Evolutionary conservation across 192 early-diverging fungal genomes (phyloP).

Genomic region (Neocallimastix lanati): DNA sequence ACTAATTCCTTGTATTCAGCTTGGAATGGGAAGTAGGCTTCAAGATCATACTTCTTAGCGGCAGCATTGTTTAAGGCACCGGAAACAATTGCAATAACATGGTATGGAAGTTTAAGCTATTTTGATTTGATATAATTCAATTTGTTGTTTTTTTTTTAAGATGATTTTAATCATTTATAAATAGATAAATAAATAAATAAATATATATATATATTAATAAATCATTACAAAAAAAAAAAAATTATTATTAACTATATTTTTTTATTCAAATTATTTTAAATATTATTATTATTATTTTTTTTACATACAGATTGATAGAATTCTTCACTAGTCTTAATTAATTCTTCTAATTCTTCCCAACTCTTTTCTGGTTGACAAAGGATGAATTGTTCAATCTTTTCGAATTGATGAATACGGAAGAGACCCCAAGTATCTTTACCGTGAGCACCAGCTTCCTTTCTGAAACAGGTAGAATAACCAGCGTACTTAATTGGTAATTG

Average conservation of each 20-base stretch:
- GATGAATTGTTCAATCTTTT: constrained; percentile 98
- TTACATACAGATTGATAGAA: constrained; percentile 64
- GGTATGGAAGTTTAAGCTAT: constrained; percentile 83
- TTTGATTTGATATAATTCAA: no score
- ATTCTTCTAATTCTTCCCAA: constrained; percentile 96
- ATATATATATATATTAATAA: no score
- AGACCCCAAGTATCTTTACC: constrained; percentile 97
- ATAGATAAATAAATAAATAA: no score
- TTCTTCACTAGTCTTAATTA: constrained; percentile 77
- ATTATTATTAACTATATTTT: no score
- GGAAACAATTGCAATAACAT: constrained; percentile 86
- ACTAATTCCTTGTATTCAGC: constrained; percentile 96
- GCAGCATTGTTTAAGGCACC: constrained; percentile 97
- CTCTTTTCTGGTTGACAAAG: constrained; percentile 90
- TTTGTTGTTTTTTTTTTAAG: no score
- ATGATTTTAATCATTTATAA: no score
- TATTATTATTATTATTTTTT: no score
- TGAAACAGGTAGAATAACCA: constrained; percentile 96
- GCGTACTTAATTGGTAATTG: constrained; percentile 82
- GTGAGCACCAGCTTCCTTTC: constrained; percentile 95
- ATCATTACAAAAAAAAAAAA: no score
- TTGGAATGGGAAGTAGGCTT: constrained; percentile 99
- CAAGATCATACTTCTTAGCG: constrained; percentile 97
- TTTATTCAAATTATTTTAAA: no score
- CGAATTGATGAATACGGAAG: constrained; percentile 99